Evolutionary conservation across 2,329 filamentous ascomycete species (phyloP).

Genomic region (Phoma sp.): DNA sequence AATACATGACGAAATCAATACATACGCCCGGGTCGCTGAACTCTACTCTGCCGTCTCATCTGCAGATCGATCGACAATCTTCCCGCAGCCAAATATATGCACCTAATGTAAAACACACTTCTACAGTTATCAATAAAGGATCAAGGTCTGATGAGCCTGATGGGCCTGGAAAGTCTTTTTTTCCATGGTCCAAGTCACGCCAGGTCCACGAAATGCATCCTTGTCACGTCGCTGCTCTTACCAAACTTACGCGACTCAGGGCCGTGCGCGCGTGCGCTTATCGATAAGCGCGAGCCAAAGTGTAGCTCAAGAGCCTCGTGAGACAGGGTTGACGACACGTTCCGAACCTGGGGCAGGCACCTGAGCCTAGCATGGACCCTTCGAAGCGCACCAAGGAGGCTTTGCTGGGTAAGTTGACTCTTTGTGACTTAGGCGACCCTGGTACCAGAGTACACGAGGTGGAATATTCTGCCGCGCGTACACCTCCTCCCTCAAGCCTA

Average conservation of each 20-base stretch:
- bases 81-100: neutral
- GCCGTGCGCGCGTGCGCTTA: constrained; percentile 2
- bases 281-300: constrained; percentile 7
- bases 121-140: neutral
- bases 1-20: constrained; percentile 15
- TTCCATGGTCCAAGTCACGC: neutral
- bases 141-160: constrained; percentile 2
- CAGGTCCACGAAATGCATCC: neutral
- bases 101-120: neutral
- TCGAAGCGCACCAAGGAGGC: constrained; percentile 53
- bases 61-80: neutral
- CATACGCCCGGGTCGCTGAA: constrained; percentile 1
- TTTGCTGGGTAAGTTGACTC: constrained; percentile 41
- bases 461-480: neutral
- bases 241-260: neutral
- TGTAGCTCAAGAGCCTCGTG: neutral
- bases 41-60: neutral
- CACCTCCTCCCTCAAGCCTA: neutral
- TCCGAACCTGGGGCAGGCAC: constrained; percentile 4
- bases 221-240: constrained; percentile 2
- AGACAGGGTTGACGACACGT: constrained; percentile 4
- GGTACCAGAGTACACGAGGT: neutral
- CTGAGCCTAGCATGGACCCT: constrained; percentile 47
- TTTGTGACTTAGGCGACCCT: neutral
- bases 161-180: neutral